These are phyloP conservation scores for Fallopia convolvulus DNA, from an alignment of 148 eudicot species.

Conservation along the genomic window DNA sequence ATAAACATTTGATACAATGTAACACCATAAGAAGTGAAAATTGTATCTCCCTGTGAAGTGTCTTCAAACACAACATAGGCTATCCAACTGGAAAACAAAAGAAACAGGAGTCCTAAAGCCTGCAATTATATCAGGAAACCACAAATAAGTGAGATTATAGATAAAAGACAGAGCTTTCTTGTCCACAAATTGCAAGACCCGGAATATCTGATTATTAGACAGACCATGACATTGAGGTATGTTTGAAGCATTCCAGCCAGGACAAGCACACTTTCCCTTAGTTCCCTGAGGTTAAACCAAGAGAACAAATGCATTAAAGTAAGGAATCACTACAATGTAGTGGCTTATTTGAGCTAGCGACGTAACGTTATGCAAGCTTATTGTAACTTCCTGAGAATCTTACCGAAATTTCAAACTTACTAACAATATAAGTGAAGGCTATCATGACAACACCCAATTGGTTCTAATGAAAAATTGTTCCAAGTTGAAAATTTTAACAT, in stretches of 20 bases:
- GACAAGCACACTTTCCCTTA: constrained; percentile 60
- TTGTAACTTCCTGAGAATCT: background rate
- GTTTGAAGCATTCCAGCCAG: constrained; percentile 85
- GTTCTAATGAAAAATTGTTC: background rate
- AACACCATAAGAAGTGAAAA: constrained; percentile 74
- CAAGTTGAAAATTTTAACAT: background rate
- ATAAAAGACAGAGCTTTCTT: background rate
- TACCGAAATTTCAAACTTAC: background rate
- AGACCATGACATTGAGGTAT: constrained; percentile 77
- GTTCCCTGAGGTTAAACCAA: constrained; percentile 48
- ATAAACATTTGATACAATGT: constrained; percentile 88
- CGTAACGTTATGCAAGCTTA: background rate
- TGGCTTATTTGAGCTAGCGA: background rate
- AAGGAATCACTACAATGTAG: background rate
- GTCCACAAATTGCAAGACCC: background rate
- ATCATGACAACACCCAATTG: background rate
- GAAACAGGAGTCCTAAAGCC: constrained; percentile 75
- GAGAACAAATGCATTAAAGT: constrained; percentile 7
- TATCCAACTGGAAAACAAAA: constrained; percentile 89
- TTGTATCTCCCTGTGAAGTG: constrained; percentile 63
- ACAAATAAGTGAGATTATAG: constrained; percentile 8
- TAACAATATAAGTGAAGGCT: background rate
- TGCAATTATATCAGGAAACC: constrained; percentile 30
- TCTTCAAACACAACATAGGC: constrained; percentile 97
- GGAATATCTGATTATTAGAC: constrained; percentile 16